phyloP scores from a whole-genome alignment of 768 basidiomycete genomes.

The Tephrocybe sp. region DNA sequence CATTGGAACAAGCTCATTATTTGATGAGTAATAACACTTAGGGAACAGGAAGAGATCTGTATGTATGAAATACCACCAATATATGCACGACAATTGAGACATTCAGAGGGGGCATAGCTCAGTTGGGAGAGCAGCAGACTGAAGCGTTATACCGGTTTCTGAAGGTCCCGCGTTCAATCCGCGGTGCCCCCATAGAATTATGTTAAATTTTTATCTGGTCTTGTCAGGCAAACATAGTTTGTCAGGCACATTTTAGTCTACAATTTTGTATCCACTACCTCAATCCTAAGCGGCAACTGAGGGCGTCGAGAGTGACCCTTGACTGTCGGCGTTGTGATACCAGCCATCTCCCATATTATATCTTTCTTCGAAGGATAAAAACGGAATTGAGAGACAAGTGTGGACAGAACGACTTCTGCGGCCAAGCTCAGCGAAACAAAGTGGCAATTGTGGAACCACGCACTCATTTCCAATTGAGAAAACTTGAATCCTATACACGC shows the following conservation, averaged over 20 bases:
- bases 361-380: conserved; percentile 12
- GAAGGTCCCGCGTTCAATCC: conserved; percentile 16
- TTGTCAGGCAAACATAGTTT: no score
- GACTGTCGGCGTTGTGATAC: background rate
- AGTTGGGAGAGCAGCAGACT: conserved; percentile 16
- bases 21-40: no score
- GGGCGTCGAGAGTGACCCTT: conserved; percentile 5
- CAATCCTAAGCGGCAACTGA: conserved; percentile 7
- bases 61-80: no score
- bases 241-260: no score
- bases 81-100: background rate
- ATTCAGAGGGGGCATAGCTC: conserved; percentile 12
- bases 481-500: conserved; percentile 41
- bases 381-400: conserved; percentile 15
- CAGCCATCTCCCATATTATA: conserved; percentile 14
- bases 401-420: conserved; percentile 13
- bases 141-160: background rate
- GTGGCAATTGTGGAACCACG: conserved; percentile 2
- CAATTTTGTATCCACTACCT: background rate
- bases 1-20: no score
- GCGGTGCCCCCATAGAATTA: conserved; percentile 9
- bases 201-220: background rate
- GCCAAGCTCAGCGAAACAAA: background rate
- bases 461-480: conserved; percentile 37
- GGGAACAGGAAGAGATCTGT: no score